phyloP scores from a whole-genome alignment of 1,139 yeast species.

The Arxiozyma heterogenica region DNA sequence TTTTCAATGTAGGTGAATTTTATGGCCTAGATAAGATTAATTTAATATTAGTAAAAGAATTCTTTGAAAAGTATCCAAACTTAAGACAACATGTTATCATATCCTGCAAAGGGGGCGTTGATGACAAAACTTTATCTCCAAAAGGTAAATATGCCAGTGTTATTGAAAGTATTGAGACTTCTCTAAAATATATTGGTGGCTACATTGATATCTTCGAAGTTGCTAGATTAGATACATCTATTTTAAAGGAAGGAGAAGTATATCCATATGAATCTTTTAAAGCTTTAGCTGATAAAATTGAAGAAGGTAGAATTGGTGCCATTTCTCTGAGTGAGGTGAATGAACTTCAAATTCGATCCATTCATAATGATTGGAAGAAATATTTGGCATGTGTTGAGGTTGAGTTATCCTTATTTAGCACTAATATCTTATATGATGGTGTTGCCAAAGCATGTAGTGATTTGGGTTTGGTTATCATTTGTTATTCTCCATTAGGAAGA shows the following conservation, averaged over 20 bases:
- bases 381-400: slow-evolving; percentile 64
- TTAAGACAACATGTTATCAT: slow-evolving; percentile 44
- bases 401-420: slow-evolving; percentile 62
- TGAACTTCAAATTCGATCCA: slow-evolving; percentile 48
- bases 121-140: slow-evolving; percentile 35
- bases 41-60: slow-evolving; percentile 46
- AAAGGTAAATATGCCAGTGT: slow-evolving; percentile 43
- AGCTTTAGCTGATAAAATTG: slow-evolving; percentile 43
- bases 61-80: slow-evolving; percentile 49
- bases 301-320: slow-evolving; percentile 52
- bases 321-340: slow-evolving; percentile 66
- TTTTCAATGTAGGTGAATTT: slow-evolving; percentile 71
- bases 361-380: slow-evolving; percentile 36
- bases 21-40: slow-evolving; percentile 53
- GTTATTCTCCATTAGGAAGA: slow-evolving; percentile 77
- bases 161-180: slow-evolving; percentile 42
- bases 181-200: slow-evolving; percentile 38
- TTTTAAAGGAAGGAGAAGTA: slow-evolving; percentile 19
- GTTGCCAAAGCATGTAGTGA: slow-evolving; percentile 47
- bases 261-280: slow-evolving; percentile 37
- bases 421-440: slow-evolving; percentile 53
- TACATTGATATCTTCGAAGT: slow-evolving; percentile 53
- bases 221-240: slow-evolving; percentile 55
- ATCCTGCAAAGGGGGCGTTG: slow-evolving; percentile 59
- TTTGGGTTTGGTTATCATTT: slow-evolving; percentile 55